Evolutionary conservation across 1,284 basidiomycete species (phyloP), one percentile per base, ranked within the genome.

Genomic region (Apiotrichum laibachii): DNA sequence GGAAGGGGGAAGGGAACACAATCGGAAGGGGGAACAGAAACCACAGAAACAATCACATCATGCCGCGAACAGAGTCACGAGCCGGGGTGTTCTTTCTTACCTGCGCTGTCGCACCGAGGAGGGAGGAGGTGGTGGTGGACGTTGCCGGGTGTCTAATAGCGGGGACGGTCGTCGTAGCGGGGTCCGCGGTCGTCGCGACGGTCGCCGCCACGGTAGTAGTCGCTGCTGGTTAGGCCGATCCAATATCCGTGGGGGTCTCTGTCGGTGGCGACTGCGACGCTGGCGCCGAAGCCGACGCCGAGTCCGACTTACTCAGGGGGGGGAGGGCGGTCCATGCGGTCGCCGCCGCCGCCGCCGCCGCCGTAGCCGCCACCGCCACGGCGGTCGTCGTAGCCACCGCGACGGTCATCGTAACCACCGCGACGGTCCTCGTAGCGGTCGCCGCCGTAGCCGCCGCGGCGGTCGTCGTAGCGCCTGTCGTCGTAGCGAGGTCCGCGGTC

Each of bases 371-470:
- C 76, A 37, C 26, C 26, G 26, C 67, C 71, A 62, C 73, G 71
- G 37, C 73, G 69, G 53, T 80, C 76, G 55, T 85, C 82, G 65
- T 82, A 77, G 59, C 70, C 62, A 16, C 52, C 78, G 58, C 84
- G 82, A 56, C 83, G 81, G 39, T 88, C 86, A 63, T 82, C 78
- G 53, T 70, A 70, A 49, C 75, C 76, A 37, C 67, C 72, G 63
- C 73, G 71, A 34, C 74, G 70, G 53, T 80, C 76, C 53, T 78
- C 78, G 67, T 75, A 71, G 34, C 70, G 50, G 37, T 59, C 59
- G 22, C 61, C 61, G 52, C 66, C 59, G 63, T 85, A 82, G 65
- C 82, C 77, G 59, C 70, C 62, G 16, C 53, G 56, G 39, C 65
- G 63, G 56, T 66, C 71, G 55, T 77, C 75, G 47, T 51, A 69